phyloP scores from a whole-genome alignment of 1,139 yeast genomes.

The Candida dubliniensis region DNA sequence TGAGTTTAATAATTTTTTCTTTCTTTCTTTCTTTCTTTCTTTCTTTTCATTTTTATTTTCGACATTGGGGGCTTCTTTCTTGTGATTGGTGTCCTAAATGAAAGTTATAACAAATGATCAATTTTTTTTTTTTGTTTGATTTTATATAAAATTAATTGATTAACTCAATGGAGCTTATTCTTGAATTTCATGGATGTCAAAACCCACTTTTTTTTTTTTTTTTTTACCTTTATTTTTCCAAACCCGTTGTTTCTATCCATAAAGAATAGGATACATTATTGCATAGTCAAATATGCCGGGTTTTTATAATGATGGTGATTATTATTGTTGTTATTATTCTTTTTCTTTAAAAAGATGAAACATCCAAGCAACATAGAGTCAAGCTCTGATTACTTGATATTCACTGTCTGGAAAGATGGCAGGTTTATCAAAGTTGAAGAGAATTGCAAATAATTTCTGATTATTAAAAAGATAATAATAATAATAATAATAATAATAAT shows the following conservation, averaged over 20 bases:
- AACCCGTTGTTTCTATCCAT: conserved; percentile 29
- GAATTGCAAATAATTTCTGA: conserved; percentile 44
- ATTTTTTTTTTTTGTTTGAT: conserved; percentile 1
- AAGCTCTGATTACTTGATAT: conserved; percentile 71
- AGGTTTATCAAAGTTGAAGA: conserved; percentile 34
- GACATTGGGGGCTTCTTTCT: conserved; percentile 54
- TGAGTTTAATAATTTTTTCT: background rate
- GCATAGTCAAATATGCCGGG: conserved; percentile 79
- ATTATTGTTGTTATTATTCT: background rate
- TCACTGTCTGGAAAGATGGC: conserved; percentile 53
- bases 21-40: background rate
- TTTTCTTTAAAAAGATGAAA: conserved; percentile 61
- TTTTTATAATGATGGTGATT: conserved; percentile 25
- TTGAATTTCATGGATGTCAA: conserved; percentile 58
- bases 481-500: background rate
- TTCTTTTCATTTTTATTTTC: conserved; percentile 35
- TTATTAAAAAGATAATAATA: background rate
- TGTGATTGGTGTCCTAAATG: conserved; percentile 51
- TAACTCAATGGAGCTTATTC: conserved; percentile 96
- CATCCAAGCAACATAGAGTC: conserved; percentile 85
- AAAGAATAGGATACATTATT: conserved; percentile 8
- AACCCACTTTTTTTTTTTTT: too few species aligned
- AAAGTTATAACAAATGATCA: conserved; percentile 77
- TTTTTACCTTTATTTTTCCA: conserved; percentile 18
- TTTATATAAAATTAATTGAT: conserved; percentile 19